These are phyloP conservation scores for Zanthoxylum bungeanum DNA, from an alignment of 345 rosid species.

Conservation along the genomic window DNA sequence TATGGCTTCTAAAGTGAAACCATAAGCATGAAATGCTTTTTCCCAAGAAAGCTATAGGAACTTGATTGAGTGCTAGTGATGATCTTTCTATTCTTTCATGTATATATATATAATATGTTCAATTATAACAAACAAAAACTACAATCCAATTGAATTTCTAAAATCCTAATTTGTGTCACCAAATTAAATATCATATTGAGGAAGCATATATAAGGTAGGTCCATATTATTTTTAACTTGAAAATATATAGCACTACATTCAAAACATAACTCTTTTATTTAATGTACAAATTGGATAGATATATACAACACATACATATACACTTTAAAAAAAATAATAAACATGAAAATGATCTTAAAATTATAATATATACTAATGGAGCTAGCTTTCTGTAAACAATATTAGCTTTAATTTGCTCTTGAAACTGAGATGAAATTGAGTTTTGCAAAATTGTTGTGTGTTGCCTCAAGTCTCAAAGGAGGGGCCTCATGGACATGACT, in stretches of 20 bases:
- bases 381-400: slow-evolving; percentile 10
- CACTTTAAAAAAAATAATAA: background rate
- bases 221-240: slow-evolving; percentile 5
- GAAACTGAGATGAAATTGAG: slow-evolving; percentile 30
- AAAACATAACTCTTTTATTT: background rate
- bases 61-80: slow-evolving; percentile 1
- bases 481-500: slow-evolving; percentile 41
- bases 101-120: slow-evolving; percentile 5
- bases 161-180: slow-evolving; percentile 1
- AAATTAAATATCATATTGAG: background rate
- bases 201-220: slow-evolving; percentile 12
- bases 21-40: background rate
- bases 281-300: background rate
- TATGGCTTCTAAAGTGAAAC: background rate
- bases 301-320: background rate
- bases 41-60: slow-evolving; percentile 9
- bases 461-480: slow-evolving; percentile 26
- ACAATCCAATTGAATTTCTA: slow-evolving; percentile 16
- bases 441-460: slow-evolving; percentile 12
- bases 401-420: slow-evolving; percentile 29
- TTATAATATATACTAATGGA: slow-evolving; percentile 19
- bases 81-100: slow-evolving; percentile 11
- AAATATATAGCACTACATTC: slow-evolving; percentile 10
- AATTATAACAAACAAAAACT: slow-evolving; percentile 14
- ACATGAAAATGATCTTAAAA: slow-evolving; percentile 23